Evolutionary conservation across 768 basidiomycete genomes (phyloP).

Genomic region (Boletus eberwhitei): DNA sequence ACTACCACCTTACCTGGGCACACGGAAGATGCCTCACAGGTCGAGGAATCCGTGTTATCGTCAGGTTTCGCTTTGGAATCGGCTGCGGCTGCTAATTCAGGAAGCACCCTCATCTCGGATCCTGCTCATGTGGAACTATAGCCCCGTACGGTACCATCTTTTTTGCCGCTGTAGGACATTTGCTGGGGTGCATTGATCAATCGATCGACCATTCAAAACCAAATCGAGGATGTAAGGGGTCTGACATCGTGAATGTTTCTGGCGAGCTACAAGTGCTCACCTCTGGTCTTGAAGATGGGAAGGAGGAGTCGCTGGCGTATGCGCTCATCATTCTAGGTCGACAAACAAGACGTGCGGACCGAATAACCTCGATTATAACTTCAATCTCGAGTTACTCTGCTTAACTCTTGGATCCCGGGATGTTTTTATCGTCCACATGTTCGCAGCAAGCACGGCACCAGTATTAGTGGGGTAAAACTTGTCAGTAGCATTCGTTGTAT

Average conservation of each 20-base stretch:
- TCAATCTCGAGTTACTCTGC: not conserved
- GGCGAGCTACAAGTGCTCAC: not conserved
- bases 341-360: not conserved
- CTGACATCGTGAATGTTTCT: not conserved
- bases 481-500: not conserved
- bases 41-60: not conserved
- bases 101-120: not conserved
- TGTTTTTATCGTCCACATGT: not conserved
- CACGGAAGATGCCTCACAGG: not conserved
- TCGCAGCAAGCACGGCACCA: too few relatives aligned
- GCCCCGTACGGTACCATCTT: not conserved
- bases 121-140: conserved; percentile 19
- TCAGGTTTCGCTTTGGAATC: not conserved
- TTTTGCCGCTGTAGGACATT: not conserved
- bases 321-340: not conserved
- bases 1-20: not conserved
- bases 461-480: not conserved
- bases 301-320: too few relatives aligned
- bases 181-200: not conserved
- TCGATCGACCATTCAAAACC: not conserved
- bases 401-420: not conserved
- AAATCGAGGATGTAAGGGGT: not conserved
- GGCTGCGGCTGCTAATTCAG: not conserved
- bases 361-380: not conserved
- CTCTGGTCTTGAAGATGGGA: not conserved